Conservation (phyloP, 2,329 filamentous ascomycete genomes). For the Sporothrix mexicana region DNA sequence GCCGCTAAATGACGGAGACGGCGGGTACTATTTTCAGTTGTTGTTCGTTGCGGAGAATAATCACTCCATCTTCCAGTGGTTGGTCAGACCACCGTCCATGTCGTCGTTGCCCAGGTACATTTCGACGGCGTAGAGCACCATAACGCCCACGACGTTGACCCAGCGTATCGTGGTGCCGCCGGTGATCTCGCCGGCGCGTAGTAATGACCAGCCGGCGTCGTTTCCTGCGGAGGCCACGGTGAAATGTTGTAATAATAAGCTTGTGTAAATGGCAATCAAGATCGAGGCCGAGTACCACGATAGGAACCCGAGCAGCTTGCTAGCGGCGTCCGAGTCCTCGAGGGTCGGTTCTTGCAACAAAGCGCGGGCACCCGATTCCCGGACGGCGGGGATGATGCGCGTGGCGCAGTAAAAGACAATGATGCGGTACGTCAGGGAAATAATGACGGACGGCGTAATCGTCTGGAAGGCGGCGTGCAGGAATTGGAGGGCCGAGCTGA, state of each 20-base stretch:
- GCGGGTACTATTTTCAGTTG: no score
- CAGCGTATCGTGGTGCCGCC: constrained; percentile 91
- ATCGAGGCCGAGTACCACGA: constrained; percentile 96
- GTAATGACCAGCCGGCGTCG: constrained; percentile 74
- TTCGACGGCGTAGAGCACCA: constrained; percentile 89
- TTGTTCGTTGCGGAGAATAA: neutral
- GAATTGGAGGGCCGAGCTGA: constrained; percentile 83
- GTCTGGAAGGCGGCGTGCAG: constrained; percentile 92
- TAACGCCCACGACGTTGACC: constrained; percentile 88
- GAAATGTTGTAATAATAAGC: constrained; percentile 93
- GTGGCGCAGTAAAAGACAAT: constrained; percentile 96
- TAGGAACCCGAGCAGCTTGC: constrained; percentile 78
- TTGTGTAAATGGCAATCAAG: constrained; percentile 94
- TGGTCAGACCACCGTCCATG: constrained; percentile 71
- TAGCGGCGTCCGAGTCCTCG: constrained; percentile 84
- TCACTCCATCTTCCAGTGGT: constrained; percentile 88
- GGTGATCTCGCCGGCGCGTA: constrained; percentile 74
- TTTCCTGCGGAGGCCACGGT: constrained; percentile 66
- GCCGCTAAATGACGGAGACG: no score
- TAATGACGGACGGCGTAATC: constrained; percentile 93
- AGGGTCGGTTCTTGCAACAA: constrained; percentile 83
- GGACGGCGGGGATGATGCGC: constrained; percentile 91
- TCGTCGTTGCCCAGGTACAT: constrained; percentile 85
- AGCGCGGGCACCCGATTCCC: constrained; percentile 81
- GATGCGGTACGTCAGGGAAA: constrained; percentile 90